Evolutionary conservation across 2,329 filamentous ascomycete genomes (phyloP), one percentile per base, ranked within the genome.

Genomic region (Ophiostoma triangulosporum): DNA sequence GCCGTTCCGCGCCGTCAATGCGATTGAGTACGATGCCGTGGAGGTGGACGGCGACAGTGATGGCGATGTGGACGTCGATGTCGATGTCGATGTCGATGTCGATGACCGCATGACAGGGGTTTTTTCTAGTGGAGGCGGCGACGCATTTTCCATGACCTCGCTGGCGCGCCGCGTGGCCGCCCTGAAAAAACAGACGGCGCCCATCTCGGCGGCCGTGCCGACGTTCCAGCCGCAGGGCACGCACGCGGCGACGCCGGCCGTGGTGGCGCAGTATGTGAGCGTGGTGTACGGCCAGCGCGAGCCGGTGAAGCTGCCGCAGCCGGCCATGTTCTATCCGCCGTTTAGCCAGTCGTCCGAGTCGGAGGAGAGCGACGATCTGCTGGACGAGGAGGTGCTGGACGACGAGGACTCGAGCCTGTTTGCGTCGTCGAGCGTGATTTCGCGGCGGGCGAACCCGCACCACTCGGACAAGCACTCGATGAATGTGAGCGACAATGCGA

Each of bases 281-380:
- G 67, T 66, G 2, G 66, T 64, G 6, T 64, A 75, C 50, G 70
- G 67, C 54, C 68, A 65, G 12, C 63, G 78, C 7, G 64, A 69
- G 0, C 75, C 77, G 0, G 68, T 72, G 0, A 64, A 73, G 1
- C 67, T 80, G 0, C 77, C 77, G 0, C 75, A 75, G 0, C 74
- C 77, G 0, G 69, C 71, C 3, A 73, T 74, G 55, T 79, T 75
- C 61, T 73, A 74, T 58, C 71, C 71, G 0, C 70, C 70, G 0
- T 71, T 74, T 43, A 75, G 71, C 56, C 62, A 68, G 9, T 71
- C 71, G 45, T 65, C 63, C 0, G 62, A 62, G 6, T 61, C 60
- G 1, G 60, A 58, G 3, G 55, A 52, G 24, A 58, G 60, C 1
- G 52, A 54, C 14, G 61, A 64, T 9, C 57, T 62, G 7, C 52